phyloP scores from a whole-genome alignment of 2,329 filamentous ascomycete genomes.

The Tolypocladium cylindrosporum region DNA sequence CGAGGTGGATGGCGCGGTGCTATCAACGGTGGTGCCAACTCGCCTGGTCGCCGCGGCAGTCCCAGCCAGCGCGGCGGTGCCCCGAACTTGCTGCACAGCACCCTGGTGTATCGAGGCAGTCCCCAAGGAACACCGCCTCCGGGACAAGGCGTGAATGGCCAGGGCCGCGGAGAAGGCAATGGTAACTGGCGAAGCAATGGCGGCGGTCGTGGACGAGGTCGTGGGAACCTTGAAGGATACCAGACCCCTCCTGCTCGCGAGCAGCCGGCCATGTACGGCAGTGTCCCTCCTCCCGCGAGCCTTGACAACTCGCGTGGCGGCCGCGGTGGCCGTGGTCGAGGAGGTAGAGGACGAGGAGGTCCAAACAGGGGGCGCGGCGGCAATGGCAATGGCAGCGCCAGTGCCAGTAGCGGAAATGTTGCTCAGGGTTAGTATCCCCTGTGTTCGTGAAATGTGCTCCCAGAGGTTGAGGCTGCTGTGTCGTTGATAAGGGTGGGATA shows the following conservation, averaged over 20 bases:
- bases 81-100: conserved; percentile 40
- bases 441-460: conserved; percentile 1
- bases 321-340: conserved; percentile 28
- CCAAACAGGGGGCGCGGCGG: conserved; percentile 24
- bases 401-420: conserved; percentile 5
- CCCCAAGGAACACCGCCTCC: conserved; percentile 15
- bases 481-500: neutral
- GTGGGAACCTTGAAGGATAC: conserved; percentile 15
- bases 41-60: conserved; percentile 28
- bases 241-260: conserved; percentile 8
- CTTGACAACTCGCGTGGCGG: conserved; percentile 36
- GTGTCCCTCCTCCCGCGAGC: conserved; percentile 50
- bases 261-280: conserved; percentile 32
- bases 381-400: conserved; percentile 5
- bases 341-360: conserved; percentile 28
- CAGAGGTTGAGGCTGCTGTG: neutral
- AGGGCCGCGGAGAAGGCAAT: conserved; percentile 13
- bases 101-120: conserved; percentile 38
- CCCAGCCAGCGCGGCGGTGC: conserved; percentile 26
- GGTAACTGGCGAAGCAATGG: conserved; percentile 12
- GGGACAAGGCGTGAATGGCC: conserved; percentile 18
- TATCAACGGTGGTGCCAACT: conserved; percentile 33
- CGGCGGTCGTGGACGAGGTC: conserved; percentile 21
- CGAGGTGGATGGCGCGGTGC: conserved; percentile 49
- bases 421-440: conserved; percentile 3